Evolutionary conservation across 1,284 basidiomycete genomes (phyloP).

Genomic region (Pholiota adiposa): DNA sequence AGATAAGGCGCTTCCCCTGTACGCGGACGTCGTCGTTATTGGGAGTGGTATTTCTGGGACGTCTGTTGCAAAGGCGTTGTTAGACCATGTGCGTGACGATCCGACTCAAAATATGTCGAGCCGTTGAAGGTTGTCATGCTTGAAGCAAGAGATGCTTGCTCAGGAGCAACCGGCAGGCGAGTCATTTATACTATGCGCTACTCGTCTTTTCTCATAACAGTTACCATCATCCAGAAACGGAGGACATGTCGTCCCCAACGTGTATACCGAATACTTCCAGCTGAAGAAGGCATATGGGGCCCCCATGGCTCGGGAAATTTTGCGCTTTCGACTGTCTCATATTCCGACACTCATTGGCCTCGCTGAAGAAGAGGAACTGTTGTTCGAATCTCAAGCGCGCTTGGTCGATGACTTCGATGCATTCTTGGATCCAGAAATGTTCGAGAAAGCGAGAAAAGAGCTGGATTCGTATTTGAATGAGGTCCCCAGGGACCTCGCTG

Average conservation of each 20-base stretch:
- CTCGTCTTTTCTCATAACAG: neutral
- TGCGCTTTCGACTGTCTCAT: conserved; percentile 65
- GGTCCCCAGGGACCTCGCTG: conserved; percentile 45
- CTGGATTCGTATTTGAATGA: conserved; percentile 46
- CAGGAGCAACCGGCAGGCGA: conserved; percentile 72
- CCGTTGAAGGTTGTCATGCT: conserved; percentile 55
- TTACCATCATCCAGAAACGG: conserved; percentile 54
- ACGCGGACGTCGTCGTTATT: conserved; percentile 68
- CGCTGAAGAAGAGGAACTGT: conserved; percentile 50
- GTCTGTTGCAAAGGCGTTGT: conserved; percentile 55
- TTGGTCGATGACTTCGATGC: conserved; percentile 56
- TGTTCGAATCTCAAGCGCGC: conserved; percentile 50
- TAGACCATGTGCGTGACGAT: conserved; percentile 37
- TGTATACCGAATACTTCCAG: conserved; percentile 63
- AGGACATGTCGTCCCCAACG: conserved; percentile 66
- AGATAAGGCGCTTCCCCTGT: conserved; percentile 41
- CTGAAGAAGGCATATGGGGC: conserved; percentile 53
- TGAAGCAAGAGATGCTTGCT: conserved; percentile 71
- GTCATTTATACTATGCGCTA: conserved; percentile 16
- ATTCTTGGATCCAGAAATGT: conserved; percentile 42
- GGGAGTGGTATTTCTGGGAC: conserved; percentile 76
- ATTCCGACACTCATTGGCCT: conserved; percentile 48
- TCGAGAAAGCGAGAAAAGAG: conserved; percentile 42
- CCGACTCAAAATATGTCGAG: conserved; percentile 8
- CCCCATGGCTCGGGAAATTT: conserved; percentile 53